Conservation (phyloP, 2,329 filamentous ascomycete genomes). For the Venturiaceae sp. region DNA sequence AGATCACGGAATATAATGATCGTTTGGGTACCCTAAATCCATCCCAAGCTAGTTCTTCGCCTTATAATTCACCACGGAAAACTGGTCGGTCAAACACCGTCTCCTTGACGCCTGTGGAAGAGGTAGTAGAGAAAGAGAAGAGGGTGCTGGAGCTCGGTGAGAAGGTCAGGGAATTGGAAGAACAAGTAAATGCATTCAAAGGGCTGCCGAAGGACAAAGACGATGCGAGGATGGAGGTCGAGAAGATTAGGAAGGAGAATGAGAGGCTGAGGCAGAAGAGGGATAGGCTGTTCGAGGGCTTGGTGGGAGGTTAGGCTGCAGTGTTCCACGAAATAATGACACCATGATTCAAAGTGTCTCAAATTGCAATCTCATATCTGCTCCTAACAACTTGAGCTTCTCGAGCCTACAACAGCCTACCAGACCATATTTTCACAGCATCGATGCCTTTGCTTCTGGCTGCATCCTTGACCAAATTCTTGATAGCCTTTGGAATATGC, state of each 20-base stretch:
- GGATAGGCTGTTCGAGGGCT: slow-evolving; percentile 64
- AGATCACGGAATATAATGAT: slow-evolving; percentile 16
- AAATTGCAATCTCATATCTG: too few species aligned
- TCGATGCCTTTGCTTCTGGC: too few species aligned
- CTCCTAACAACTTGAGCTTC: too few species aligned
- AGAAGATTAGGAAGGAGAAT: slow-evolving; percentile 55
- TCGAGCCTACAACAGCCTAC: too few species aligned
- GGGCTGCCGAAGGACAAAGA: slow-evolving; percentile 63
- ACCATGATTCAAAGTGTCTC: too few species aligned
- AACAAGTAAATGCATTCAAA: slow-evolving; percentile 55
- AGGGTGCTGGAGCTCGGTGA: slow-evolving; percentile 48
- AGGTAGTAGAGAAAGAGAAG: slow-evolving; percentile 49
- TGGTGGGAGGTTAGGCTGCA: slow-evolving; percentile 52
- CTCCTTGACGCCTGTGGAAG: slow-evolving; percentile 36
- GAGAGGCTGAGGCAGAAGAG: slow-evolving; percentile 50
- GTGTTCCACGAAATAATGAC: too few species aligned
- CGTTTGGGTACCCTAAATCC: slow-evolving; percentile 15
- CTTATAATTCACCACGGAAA: slow-evolving; percentile 20
- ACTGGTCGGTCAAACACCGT: background rate
- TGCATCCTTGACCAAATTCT: too few species aligned
- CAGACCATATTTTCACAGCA: too few species aligned
- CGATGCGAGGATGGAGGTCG: slow-evolving; percentile 60
- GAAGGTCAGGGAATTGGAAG: slow-evolving; percentile 50
- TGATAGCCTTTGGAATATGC: too few species aligned
- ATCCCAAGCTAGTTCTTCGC: slow-evolving; percentile 16